Base-by-base conservation (phyloP, 768 basidiomycete genomes). In the Tylopilus subfusipes region DNA sequence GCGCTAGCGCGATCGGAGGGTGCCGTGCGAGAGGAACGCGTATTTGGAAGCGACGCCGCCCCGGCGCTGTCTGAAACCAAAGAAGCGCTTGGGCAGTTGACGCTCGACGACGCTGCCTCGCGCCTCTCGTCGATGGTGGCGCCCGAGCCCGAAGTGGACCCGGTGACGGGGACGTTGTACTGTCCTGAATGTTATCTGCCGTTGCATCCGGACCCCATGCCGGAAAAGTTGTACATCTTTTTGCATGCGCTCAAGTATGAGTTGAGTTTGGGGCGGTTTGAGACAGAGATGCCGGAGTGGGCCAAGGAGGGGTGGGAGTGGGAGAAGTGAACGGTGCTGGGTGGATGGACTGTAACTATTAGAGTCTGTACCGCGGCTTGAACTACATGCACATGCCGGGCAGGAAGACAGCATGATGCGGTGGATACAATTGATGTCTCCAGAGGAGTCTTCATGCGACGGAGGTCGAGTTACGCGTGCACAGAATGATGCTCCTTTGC, bases 161-260 rank as follows among this genome's bases (percentile, higher is more conserved):
- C 71, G 4, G 74, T 74, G 21, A 78, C 75, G 18, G 70, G 80
- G 36, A 75, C 77, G 51, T 63, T 79, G 19, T 97, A 92, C 72
- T 99, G 96, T 68, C 76, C 82, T 1, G 90, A 93, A 66, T 99
- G 96, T 68, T 98, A 90, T 70, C 76, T 97, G 43, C 97, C 97
- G 16, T 73, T 98, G 24, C 86, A 94, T 53, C 92, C 93, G 12
- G 97, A 99, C 71, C 97, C 96, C 2, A 84, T 82, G 64, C 94
- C 95, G 2, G 92, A 94, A 68, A 84, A 84, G 56, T 75, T 98
- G 53, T 98, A 93, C 72, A 98, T 99, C 60, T 99, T 95, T 73
- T 73, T 99, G 65, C 97, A 99, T 64, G 95, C 97, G 25, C 70
- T 90, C 65, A 81, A 81, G 62, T 98, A 94, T 71, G 89, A 85